Evolutionary conservation across 441 rosid genomes (phyloP), one percentile per base, ranked within the genome.

Genomic region (Cnidoscolus chayamansa): DNA sequence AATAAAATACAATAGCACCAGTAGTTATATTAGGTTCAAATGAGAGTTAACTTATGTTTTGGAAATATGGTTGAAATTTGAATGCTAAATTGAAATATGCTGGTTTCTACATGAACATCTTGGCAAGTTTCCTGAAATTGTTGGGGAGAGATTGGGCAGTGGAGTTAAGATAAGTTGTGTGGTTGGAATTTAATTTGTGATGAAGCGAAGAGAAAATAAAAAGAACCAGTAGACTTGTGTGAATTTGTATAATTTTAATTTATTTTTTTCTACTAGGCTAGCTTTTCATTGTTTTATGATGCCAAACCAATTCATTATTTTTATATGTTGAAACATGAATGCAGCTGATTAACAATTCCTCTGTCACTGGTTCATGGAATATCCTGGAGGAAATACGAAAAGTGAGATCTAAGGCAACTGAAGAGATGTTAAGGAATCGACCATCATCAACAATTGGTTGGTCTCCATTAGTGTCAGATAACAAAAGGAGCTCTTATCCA

Each of bases 381-480:
- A 88, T 92, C 79, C 81, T 79, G 17, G 99, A 94, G 77, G 98
- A 92, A 82, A 75, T 94, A 68, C 88, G 96, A 53, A 88, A 86
- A 88, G 90, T 92, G 78, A 89, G 94, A 82, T 89, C 92, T 60
- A 89, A 80, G 77, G 98, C 98, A 81, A 90, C 97, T 37, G 93
- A 94, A 74, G 90, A 89, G 76, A 82, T 92, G 94, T 81, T 90
- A 67, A 89, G 81, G 84, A 80, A 78, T 49, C 82, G 65, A 20
- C 72, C 88, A 10, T 80, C 91, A 56, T 84, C 86, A 61, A 81
- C 80, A 81, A 76, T 81, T 65, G 84, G 78, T 65, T 78, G 82
- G 82, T 70, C 89, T 78, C 63, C 77, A 51, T 77, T 82, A 74
- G 75, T 82, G 72, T 75, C 84, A 49, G 86, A 75, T 48, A 64